Evolutionary conservation across 1,284 basidiomycete species (phyloP).

Genomic region (Jaminaea rosea): DNA sequence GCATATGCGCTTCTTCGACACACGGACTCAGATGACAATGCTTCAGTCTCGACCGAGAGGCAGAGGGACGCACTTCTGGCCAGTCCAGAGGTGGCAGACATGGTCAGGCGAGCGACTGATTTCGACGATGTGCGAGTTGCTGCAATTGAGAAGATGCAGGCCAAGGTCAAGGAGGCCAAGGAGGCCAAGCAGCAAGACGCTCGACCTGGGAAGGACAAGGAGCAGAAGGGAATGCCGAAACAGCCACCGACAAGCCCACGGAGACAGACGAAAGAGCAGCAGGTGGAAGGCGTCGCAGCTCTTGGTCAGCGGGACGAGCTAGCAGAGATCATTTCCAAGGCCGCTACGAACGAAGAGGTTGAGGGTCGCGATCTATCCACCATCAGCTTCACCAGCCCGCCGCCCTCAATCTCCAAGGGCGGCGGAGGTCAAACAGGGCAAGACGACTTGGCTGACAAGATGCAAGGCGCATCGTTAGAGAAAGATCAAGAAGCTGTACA

Average conservation of each 20-base stretch:
- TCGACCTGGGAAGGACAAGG: too few relatives aligned
- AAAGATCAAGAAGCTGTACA: too few relatives aligned
- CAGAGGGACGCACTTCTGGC: not conserved
- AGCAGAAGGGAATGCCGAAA: too few relatives aligned
- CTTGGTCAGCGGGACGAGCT: conserved; percentile 12
- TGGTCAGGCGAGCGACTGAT: conserved; percentile 23
- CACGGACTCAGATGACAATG: conserved; percentile 11
- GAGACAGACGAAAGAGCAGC: too few relatives aligned
- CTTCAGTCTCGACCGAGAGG: conserved; percentile 14
- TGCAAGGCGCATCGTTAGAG: too few relatives aligned
- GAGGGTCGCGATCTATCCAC: conserved; percentile 18
- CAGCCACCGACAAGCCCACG: too few relatives aligned
- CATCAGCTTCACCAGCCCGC: conserved; percentile 9
- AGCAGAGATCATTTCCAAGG: conserved; percentile 14
- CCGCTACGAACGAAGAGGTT: conserved; percentile 16
- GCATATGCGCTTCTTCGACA: conserved; percentile 24
- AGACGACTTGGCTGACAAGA: too few relatives aligned
- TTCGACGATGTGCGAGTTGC: conserved; percentile 25
- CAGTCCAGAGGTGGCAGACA: conserved; percentile 23
- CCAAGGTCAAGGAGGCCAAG: not conserved
- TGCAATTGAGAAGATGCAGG: conserved; percentile 16
- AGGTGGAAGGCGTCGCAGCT: not conserved
- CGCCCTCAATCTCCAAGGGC: not conserved
- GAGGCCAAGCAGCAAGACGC: not conserved
- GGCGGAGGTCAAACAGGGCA: too few relatives aligned